A percentile compares a stretch with the other conserved stretches of the same genome.
These are phyloP conservation scores for Trichoderma afroharzianum DNA, from an alignment of 2,329 filamentous ascomycete species.

Conservation along the genomic window DNA sequence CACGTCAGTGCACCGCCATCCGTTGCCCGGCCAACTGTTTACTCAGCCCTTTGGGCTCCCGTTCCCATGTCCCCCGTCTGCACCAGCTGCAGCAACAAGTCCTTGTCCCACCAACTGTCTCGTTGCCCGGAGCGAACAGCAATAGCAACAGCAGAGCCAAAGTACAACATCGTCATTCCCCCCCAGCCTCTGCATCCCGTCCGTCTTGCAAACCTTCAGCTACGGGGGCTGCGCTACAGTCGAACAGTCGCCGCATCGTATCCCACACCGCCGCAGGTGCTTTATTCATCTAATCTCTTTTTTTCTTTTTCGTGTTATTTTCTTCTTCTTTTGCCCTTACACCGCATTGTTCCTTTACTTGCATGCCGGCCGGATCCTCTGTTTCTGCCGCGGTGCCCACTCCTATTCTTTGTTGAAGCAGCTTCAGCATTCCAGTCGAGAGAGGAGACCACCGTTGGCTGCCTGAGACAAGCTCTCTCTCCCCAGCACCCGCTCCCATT, in stretches of 20 bases:
- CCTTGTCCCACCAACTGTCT: constrained; percentile 20
- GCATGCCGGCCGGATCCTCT: background rate
- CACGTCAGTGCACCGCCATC: constrained; percentile 13
- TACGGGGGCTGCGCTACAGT: constrained; percentile 7
- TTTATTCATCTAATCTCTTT: background rate
- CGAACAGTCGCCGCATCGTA: background rate
- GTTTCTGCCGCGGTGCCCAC: constrained; percentile 10
- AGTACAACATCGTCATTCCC: constrained; percentile 16
- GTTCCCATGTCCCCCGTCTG: constrained; percentile 3
- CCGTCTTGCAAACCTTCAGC: constrained; percentile 3
- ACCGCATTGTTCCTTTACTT: constrained; percentile 12
- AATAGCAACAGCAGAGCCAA: constrained; percentile 12
- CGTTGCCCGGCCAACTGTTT: constrained; percentile 37
- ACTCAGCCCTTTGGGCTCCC: constrained; percentile 24
- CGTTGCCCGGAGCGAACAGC: constrained; percentile 20
- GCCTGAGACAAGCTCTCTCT: constrained; percentile 6
- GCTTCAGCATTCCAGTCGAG: constrained; percentile 20
- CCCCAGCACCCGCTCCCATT: constrained; percentile 19
- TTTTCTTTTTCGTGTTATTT: background rate
- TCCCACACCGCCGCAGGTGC: constrained; percentile 8
- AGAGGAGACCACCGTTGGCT: background rate
- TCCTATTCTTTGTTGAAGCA: constrained; percentile 14
- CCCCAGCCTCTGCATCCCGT: constrained; percentile 1
- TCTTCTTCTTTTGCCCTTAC: background rate
- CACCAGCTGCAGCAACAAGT: constrained; percentile 19